A percentile compares a stretch with the other conserved stretches of the same genome.
These are phyloP conservation scores for Huiozyma naganishii DNA, from an alignment of 805 yeast genomes.

Conservation along the genomic window DNA sequence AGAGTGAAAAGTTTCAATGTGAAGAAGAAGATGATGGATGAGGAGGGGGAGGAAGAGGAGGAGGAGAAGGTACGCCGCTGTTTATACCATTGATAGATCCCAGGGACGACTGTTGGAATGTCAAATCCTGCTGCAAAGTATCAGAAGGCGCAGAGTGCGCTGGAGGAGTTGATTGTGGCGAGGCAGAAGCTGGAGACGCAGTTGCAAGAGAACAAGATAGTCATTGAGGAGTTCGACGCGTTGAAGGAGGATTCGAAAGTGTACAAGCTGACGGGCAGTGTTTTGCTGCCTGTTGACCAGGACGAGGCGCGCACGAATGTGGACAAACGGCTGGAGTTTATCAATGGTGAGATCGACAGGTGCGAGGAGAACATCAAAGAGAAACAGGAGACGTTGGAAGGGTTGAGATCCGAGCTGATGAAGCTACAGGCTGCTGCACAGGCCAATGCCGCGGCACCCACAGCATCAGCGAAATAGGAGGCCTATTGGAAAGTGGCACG, in stretches of 20 bases:
- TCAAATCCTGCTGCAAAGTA: constrained; percentile 3
- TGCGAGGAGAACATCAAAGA: constrained; percentile 61
- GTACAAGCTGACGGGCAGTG: constrained; percentile 86
- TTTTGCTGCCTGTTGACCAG: constrained; percentile 79
- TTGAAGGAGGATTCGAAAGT: constrained; percentile 63
- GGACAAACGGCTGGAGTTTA: constrained; percentile 80
- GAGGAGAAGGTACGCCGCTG: too few relatives aligned
- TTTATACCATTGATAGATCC: too few relatives aligned
- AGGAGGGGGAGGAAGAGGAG: too few relatives aligned
- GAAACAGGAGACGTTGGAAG: constrained; percentile 46
- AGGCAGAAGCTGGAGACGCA: constrained; percentile 90
- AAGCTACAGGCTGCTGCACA: constrained; percentile 28
- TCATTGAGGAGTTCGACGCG: constrained; percentile 62
- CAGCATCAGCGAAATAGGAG: neutral
- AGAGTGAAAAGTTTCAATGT: too few relatives aligned
- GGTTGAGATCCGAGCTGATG: constrained; percentile 44
- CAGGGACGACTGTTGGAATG: too few relatives aligned
- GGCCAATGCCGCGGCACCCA: neutral
- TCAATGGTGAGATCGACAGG: constrained; percentile 62
- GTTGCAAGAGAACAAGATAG: constrained; percentile 86
- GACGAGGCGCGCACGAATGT: constrained; percentile 78
- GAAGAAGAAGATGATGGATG: too few relatives aligned
- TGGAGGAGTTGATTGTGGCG: constrained; percentile 48
- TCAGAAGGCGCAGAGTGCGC: constrained; percentile 36
- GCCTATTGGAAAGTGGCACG: neutral